A percentile compares a stretch with the other conserved stretches of the same genome.
phyloP scores from a whole-genome alignment of 352 stramenopile species.

The Phytophthora colocasiae region DNA sequence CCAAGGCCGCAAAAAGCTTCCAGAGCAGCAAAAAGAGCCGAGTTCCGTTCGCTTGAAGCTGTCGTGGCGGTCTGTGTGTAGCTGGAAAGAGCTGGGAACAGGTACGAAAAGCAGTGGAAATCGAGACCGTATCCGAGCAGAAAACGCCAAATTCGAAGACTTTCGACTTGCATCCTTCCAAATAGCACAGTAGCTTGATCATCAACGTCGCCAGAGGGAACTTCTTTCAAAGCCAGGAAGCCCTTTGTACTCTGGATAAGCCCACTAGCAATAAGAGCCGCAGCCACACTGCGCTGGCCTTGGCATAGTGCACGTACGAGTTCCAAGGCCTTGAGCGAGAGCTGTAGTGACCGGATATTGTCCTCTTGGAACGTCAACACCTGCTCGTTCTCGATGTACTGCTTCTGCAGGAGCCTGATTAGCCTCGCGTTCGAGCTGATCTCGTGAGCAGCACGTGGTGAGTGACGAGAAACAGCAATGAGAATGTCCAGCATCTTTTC shows the following conservation, averaged over 20 bases:
- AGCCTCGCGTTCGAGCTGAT: constrained; percentile 56
- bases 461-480: constrained; percentile 55
- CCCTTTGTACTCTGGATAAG: constrained; percentile 69
- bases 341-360: constrained; percentile 35
- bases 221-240: constrained; percentile 55
- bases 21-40: constrained; percentile 56
- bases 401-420: constrained; percentile 49
- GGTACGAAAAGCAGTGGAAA: constrained; percentile 73
- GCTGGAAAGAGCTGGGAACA: constrained; percentile 62
- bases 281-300: constrained; percentile 50
- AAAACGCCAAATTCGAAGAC: constrained; percentile 68
- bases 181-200: constrained; percentile 32
- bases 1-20: constrained; percentile 57
- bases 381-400: constrained; percentile 63
- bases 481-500: constrained; percentile 74
- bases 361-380: constrained; percentile 44
- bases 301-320: constrained; percentile 61
- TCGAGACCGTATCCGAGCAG: constrained; percentile 72
- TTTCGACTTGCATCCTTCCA: constrained; percentile 55
- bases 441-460: constrained; percentile 48
- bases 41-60: constrained; percentile 10
- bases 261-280: constrained; percentile 44
- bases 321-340: constrained; percentile 52
- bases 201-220: constrained; percentile 19
- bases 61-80: constrained; percentile 33